Conservation (phyloP, 345 rosid genomes). For the Jatropha curcas region DNA sequence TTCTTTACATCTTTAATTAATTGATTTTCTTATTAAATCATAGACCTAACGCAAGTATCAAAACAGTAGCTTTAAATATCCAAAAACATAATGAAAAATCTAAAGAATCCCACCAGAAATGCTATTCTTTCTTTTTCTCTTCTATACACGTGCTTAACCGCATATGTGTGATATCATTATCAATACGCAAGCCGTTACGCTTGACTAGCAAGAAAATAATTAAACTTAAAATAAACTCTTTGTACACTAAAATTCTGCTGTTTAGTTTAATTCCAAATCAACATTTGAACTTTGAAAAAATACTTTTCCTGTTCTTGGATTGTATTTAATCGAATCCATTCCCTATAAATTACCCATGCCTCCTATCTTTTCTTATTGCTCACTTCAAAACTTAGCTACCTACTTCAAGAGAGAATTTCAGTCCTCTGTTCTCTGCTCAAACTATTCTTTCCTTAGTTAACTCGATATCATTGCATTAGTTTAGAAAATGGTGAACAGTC, state of each 20-base stretch:
- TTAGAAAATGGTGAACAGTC: slow-evolving; percentile 18
- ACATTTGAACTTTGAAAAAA: not conserved
- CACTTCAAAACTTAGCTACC: not conserved
- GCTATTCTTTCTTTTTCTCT: not conserved
- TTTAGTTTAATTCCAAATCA: not conserved
- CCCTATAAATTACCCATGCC: not conserved
- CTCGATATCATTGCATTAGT: too few relatives aligned
- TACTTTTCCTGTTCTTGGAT: not conserved
- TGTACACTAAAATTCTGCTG: not conserved
- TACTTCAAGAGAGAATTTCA: too few relatives aligned
- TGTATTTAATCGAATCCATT: too few relatives aligned
- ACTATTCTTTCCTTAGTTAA: too few relatives aligned
- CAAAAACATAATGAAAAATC: too few relatives aligned
- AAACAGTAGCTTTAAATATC: not conserved
- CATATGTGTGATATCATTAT: not conserved
- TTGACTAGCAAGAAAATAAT: not conserved
- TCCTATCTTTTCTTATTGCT: not conserved
- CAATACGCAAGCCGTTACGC: slow-evolving; percentile 23
- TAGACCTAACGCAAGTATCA: not conserved
- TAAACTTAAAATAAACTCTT: not conserved
- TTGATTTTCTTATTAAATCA: not conserved
- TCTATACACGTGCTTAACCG: slow-evolving; percentile 10
- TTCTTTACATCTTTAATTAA: too few relatives aligned
- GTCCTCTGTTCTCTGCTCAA: too few relatives aligned
- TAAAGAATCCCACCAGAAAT: slow-evolving; percentile 3